Conservation (phyloP, 2,329 filamentous ascomycete genomes). For the Chaetomium strumarium region DNA sequence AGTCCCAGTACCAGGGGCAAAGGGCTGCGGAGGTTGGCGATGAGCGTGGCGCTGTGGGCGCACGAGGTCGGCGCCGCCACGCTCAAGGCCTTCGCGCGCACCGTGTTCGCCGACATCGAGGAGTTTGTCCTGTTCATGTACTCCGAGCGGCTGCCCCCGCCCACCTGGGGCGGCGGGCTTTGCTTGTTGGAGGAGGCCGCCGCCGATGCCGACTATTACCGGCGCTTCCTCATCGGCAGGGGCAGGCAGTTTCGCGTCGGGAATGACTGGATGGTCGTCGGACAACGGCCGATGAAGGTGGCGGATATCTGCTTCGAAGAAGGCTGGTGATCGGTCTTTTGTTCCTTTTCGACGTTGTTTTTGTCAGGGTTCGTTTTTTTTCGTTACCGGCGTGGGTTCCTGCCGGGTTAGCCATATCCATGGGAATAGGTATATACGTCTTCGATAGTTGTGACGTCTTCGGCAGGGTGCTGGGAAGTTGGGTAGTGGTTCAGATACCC, state of each 20-base stretch:
- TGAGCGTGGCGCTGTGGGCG: conserved; percentile 26
- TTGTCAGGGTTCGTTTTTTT: not conserved
- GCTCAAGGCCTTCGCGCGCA: conserved; percentile 23
- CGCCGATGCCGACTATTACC: conserved; percentile 21
- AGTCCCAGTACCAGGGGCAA: not conserved
- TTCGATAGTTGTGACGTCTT: no score
- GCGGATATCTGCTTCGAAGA: conserved; percentile 27
- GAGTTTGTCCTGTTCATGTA: conserved; percentile 31
- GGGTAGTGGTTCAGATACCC: not conserved
- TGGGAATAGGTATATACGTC: no score
- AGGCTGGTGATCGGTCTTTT: conserved; percentile 19
- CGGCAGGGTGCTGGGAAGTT: no score
- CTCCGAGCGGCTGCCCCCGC: conserved; percentile 25
- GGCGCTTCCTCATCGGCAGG: conserved; percentile 22
- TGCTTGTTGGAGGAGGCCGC: conserved; percentile 23
- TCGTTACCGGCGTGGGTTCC: not conserved
- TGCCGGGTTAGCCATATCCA: not conserved
- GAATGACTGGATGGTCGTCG: conserved; percentile 24
- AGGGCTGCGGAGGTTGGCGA: conserved; percentile 25
- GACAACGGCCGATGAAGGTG: conserved; percentile 24
- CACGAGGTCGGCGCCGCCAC: conserved; percentile 23
- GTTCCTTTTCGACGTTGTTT: not conserved
- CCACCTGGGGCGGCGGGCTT: conserved; percentile 24
- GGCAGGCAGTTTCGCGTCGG: conserved; percentile 23
- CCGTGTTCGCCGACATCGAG: conserved; percentile 26